Conservation (phyloP, 2,329 filamentous ascomycete species). For the Xylaria digitata region DNA sequence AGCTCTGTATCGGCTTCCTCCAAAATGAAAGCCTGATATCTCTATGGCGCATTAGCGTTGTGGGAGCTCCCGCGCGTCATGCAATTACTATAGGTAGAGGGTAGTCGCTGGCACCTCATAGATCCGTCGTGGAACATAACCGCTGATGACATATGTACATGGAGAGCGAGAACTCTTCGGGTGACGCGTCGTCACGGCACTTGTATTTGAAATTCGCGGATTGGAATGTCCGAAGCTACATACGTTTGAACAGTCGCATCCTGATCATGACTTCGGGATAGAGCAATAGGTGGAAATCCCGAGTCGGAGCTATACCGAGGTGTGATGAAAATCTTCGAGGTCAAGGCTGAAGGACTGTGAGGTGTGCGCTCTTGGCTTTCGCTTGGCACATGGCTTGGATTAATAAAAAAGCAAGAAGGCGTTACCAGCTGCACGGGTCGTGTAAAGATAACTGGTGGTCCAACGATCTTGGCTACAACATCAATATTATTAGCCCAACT, state of each 20-base stretch:
- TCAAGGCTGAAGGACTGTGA: slow-evolving; percentile 7
- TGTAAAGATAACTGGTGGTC: background rate
- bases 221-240: background rate
- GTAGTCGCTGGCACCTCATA: slow-evolving; percentile 25
- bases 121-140: slow-evolving; percentile 24
- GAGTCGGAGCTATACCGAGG: slow-evolving; percentile 6
- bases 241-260: background rate
- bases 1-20: slow-evolving; percentile 12
- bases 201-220: slow-evolving; percentile 18
- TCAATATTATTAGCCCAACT: slow-evolving; percentile 16
- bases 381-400: slow-evolving; percentile 27
- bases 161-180: slow-evolving; percentile 10
- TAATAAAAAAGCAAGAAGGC: slow-evolving; percentile 6
- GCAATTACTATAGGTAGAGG: slow-evolving; percentile 19
- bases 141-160: slow-evolving; percentile 8
- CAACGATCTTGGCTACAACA: slow-evolving; percentile 23
- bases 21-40: slow-evolving; percentile 21
- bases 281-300: slow-evolving; percentile 5
- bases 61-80: slow-evolving; percentile 17
- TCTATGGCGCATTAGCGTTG: slow-evolving; percentile 30
- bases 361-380: slow-evolving; percentile 24
- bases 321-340: background rate
- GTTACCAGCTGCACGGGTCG: slow-evolving; percentile 34
- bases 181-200: slow-evolving; percentile 15
- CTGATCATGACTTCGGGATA: slow-evolving; percentile 5